phyloP scores from a whole-genome alignment of 192 early-diverging fungal species.

The Coemansia biformis region DNA sequence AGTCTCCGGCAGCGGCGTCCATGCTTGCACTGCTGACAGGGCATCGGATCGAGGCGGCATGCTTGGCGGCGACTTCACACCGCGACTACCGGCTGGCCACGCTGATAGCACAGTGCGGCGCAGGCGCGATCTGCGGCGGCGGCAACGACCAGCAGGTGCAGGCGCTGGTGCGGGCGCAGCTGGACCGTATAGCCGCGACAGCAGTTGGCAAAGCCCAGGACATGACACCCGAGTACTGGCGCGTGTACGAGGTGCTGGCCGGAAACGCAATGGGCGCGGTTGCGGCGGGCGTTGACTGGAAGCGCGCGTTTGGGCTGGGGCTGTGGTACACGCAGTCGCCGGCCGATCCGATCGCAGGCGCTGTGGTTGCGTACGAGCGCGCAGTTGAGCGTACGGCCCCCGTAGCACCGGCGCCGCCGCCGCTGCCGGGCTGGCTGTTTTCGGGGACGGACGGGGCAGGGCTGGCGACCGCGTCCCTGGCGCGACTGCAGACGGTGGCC shows the following conservation, averaged over 20 bases:
- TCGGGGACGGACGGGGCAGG: background rate
- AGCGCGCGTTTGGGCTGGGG: slow-evolving; percentile 55
- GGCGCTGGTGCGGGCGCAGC: slow-evolving; percentile 31
- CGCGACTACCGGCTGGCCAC: slow-evolving; percentile 71
- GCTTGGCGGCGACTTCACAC: slow-evolving; percentile 56
- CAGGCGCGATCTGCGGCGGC: slow-evolving; percentile 52
- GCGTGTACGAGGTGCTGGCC: slow-evolving; percentile 55
- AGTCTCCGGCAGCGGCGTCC: slow-evolving; percentile 23
- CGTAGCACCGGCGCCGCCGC: slow-evolving; percentile 17
- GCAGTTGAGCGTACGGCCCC: slow-evolving; percentile 1
- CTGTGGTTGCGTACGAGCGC: slow-evolving; percentile 16
- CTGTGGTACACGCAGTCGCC: slow-evolving; percentile 57
- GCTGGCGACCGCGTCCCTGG: slow-evolving; percentile 1
- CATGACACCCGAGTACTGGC: slow-evolving; percentile 42
- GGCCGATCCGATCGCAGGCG: slow-evolving; percentile 23
- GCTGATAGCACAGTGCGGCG: slow-evolving; percentile 61
- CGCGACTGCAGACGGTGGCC: background rate
- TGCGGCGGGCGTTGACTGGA: slow-evolving; percentile 59
- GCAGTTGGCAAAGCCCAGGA: background rate
- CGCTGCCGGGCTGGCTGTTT: slow-evolving; percentile 38
- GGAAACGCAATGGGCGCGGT: slow-evolving; percentile 44
- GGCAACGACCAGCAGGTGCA: slow-evolving; percentile 44
- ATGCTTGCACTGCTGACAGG: slow-evolving; percentile 58
- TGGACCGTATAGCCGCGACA: slow-evolving; percentile 7
- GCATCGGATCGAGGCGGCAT: slow-evolving; percentile 61